These are phyloP conservation scores for Sugiyamaella lignohabitans DNA, from an alignment of 805 yeast species.

Conservation along the genomic window DNA sequence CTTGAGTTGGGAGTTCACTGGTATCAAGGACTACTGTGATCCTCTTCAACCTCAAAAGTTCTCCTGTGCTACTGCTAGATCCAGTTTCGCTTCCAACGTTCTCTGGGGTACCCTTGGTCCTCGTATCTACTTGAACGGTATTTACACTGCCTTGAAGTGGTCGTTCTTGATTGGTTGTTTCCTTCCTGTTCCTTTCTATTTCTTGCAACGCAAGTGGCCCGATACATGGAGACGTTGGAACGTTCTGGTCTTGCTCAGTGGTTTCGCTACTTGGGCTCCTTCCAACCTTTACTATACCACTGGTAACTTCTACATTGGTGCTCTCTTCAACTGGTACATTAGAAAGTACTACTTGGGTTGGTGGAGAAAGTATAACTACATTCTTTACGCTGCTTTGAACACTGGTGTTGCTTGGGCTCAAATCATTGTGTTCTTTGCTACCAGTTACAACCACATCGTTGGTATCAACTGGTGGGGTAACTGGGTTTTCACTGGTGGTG, in stretches of 20 bases:
- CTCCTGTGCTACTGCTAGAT: conserved; percentile 32
- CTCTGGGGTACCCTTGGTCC: conserved; percentile 44
- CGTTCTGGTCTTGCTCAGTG: conserved; percentile 41
- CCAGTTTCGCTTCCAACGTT: conserved; percentile 45
- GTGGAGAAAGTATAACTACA: conserved; percentile 50
- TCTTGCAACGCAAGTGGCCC: conserved; percentile 13
- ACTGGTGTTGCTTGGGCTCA: conserved; percentile 47
- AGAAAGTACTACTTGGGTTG: conserved; percentile 38
- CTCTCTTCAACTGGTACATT: conserved; percentile 39
- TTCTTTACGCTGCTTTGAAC: conserved; percentile 41
- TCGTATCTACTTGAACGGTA: conserved; percentile 38
- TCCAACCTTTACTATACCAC: conserved; percentile 39
- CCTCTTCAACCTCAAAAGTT: conserved; percentile 29
- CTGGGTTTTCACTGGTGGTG: conserved; percentile 18
- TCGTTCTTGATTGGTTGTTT: conserved; percentile 39
- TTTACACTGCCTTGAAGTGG: conserved; percentile 42
- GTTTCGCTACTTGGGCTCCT: conserved; percentile 37
- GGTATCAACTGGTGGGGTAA: conserved; percentile 47
- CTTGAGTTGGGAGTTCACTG: conserved; percentile 30
- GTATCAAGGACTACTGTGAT: conserved; percentile 27
- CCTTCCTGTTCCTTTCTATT: conserved; percentile 26
- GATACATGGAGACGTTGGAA: conserved; percentile 30
- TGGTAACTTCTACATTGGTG: conserved; percentile 36
- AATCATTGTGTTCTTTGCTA: conserved; percentile 38
- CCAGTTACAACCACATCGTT: conserved; percentile 33